Percentiles rank a stretch among this genome's conserved stretches.
Evolutionary conservation across 768 basidiomycete genomes (phyloP).

Genomic region (Leccinum variicolor): DNA sequence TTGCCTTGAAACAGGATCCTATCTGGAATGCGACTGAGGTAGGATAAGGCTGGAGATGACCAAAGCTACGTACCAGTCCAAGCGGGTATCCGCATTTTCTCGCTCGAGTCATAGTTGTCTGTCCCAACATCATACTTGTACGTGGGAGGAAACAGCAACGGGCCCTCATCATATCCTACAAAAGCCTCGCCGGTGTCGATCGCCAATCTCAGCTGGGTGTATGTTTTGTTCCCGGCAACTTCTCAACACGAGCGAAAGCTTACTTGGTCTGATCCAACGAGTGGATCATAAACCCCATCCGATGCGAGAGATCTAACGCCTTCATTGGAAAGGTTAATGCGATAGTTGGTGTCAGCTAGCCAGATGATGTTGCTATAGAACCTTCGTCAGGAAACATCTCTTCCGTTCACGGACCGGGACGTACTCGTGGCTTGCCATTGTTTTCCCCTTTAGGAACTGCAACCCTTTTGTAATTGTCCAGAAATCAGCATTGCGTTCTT

Average conservation of each 20-base stretch:
- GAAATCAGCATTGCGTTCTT: constrained; percentile 92
- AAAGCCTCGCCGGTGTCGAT: constrained; percentile 79
- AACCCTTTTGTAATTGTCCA: constrained; percentile 79
- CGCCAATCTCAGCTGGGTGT: constrained; percentile 59
- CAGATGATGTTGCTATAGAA: constrained; percentile 81
- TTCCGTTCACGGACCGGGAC: constrained; percentile 29
- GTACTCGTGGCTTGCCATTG: constrained; percentile 87
- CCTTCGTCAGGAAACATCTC: constrained; percentile 4
- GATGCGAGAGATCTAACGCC: constrained; percentile 67
- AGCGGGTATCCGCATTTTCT: constrained; percentile 94
- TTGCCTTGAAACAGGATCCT: constrained; percentile 86
- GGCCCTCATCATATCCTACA: constrained; percentile 82
- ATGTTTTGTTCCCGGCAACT: not conserved
- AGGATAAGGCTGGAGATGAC: not conserved
- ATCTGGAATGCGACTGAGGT: constrained; percentile 48
- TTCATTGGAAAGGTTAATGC: constrained; percentile 83
- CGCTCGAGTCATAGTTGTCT: constrained; percentile 90
- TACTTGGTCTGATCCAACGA: constrained; percentile 87
- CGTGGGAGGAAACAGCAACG: constrained; percentile 88
- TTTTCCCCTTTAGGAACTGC: constrained; percentile 88
- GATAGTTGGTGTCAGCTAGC: constrained; percentile 95
- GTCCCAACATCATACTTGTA: constrained; percentile 87
- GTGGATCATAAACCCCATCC: constrained; percentile 62
- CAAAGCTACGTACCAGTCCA: constrained; percentile 78
- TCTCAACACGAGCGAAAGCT: constrained; percentile 8